Evolutionary conservation across 805 yeast genomes (phyloP), one percentile per base, ranked within the genome.

Genomic region (Lipomyces sp.): DNA sequence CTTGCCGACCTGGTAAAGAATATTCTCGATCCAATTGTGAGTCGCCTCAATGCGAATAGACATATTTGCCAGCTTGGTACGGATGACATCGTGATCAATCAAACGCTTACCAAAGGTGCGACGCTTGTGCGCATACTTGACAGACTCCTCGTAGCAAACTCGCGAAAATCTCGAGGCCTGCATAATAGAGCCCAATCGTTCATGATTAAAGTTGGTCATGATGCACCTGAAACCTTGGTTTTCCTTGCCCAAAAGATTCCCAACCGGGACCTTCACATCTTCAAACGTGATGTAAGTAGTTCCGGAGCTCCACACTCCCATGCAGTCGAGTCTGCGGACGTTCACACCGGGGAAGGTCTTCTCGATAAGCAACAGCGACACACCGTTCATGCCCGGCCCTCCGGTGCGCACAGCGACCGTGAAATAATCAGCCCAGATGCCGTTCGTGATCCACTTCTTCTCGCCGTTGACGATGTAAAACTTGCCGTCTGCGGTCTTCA

Each of bases 361-460:
- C 57, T 72, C 76, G 40, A 71, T 59, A 26, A 71, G 60, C 43
- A 71, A 54, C 44, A 72, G 57, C 10, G 74, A 68, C 44, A 71
- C 63, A 16, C 75, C 75, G 26, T 45, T 56, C 66, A 65, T 67
- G 37, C 74, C 74, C 10, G 56, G 55, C 28, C 67, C 69, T 28
- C 75, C 75, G 16, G 75, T 72, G 41, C 75, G 70, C 44, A 70
- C 72, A 16, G 75, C 75, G 19, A 68, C 71, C 6, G 74, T 69
- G 61, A 71, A 71, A 63, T 70, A 71, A 61, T 71, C 75, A 26
- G 72, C 57, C 62, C 68, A 70, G 43, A 70, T 60, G 36, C 75
- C 75, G 57, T 72, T 72, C 47, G 75, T 72, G 65, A 71, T 71
- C 75, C 75, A 71, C 61, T 71, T 72, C 65, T 71, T 71, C 47